Evolutionary conservation across 495 filamentous ascomycete genomes (phyloP), one percentile per base, ranked within the genome.

Genomic region (Trichoderma erinaceum): DNA sequence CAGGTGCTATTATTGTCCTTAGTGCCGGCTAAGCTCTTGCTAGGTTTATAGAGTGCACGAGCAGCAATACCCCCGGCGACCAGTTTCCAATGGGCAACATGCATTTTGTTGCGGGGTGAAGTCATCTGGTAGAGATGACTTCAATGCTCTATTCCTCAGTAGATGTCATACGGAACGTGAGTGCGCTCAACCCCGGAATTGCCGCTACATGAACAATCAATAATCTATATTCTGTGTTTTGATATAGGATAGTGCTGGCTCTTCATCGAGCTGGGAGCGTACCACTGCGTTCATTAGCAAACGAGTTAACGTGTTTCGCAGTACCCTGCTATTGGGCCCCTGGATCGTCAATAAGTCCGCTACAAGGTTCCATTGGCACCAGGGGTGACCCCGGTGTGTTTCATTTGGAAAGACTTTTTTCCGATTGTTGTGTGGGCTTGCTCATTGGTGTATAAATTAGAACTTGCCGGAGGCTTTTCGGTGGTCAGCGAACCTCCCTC

Each of bases 381-480:
- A 46, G 43, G 43, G 43, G 43, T 46, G 43, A 46, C 43, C 43
- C 43, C 43, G 43, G 43, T 46, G 43, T 46, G 43, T 15, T 46
- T 46, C 43, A 46, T 46, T 15, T 46, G 43, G 43, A 46, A 46
- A 46, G 43, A 46, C 43, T 46, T 46, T 46, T 38, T 46, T 46
- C 43, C 43, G 43, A 46, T 46, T 15, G 43, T 46, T 15, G 43
- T 46, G 43, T 46, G 43, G 43, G 13, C 43, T 46, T 46, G 43
- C 43, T 46, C 43, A 46, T 46, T 46, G 43, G 43, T 46, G 43
- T 46, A 46, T 46, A 46, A 46, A 46, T 46, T 46, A 46, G 43
- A 46, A 46, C 43, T 46, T 46, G 43, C 43, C 43, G 43, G 43
- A 46, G 43, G 12, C 4, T 46, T 44, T 46, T 46, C 43, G 43